Percentiles rank a stretch among this genome's conserved stretches.
phyloP scores from a whole-genome alignment of 202 grass and related monocot genomes.

The Elaeis oleifera region DNA sequence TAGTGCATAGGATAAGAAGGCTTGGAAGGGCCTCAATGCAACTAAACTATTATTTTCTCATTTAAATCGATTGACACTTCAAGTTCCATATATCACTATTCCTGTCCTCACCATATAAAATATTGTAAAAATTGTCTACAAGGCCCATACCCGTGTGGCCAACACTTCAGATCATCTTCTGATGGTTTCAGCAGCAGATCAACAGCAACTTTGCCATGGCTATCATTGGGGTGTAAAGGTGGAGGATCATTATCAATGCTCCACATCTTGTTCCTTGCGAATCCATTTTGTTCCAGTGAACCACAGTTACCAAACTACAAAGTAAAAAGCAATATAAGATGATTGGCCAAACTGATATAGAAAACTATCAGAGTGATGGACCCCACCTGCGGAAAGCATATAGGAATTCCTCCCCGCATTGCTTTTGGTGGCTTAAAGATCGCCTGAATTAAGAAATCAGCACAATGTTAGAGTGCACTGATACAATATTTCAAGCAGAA shows the following conservation, averaged over 20 bases:
- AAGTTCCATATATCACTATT: too few relatives aligned
- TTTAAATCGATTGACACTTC: too few relatives aligned
- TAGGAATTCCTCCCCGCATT: conserved; percentile 39
- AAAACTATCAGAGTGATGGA: conserved; percentile 9
- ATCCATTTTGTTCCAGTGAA: conserved; percentile 40
- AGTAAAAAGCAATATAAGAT: background rate
- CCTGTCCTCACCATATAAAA: too few relatives aligned
- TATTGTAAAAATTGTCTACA: too few relatives aligned
- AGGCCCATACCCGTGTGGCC: conserved; percentile 28
- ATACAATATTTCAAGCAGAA: too few relatives aligned
- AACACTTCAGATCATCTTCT: conserved; percentile 33
- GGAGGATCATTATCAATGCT: conserved; percentile 35
- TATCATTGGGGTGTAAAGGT: conserved; percentile 10
- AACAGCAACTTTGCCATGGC: conserved; percentile 25
- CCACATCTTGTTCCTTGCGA: conserved; percentile 39
- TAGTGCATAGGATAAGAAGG: too few relatives aligned
- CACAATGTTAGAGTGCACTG: background rate
- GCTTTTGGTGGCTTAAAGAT: conserved; percentile 35
- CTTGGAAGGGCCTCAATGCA: too few relatives aligned
- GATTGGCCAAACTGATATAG: background rate
- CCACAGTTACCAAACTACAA: conserved; percentile 38
- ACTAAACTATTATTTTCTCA: too few relatives aligned
- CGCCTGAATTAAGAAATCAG: conserved; percentile 29
- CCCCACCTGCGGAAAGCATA: conserved; percentile 49
- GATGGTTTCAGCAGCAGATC: conserved; percentile 35